Evolutionary conservation across 1,284 basidiomycete species (phyloP), one percentile per base, ranked within the genome.

Genomic region (Sanghuangporus sanghuang): DNA sequence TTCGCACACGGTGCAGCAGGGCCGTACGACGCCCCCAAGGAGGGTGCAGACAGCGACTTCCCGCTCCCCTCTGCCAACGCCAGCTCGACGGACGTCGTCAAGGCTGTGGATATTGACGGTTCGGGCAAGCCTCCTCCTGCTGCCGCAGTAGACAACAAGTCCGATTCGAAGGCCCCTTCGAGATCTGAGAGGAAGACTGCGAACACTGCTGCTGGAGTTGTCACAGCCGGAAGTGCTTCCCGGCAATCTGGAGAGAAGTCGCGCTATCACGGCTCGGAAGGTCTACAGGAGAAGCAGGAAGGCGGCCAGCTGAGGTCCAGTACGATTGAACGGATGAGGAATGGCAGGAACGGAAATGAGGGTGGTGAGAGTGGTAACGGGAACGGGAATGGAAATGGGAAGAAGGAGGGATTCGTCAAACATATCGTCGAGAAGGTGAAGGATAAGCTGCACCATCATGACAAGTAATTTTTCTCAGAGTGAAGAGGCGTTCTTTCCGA

Each of bases 41-140:
- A 32, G 3, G 59, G 59, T 8, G 36, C 59, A 21, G 59, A 61
- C 38, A 61, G 59, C 35, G 59, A 61, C 23, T 61, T 61, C 36
- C 49, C 49, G 3, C 49, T 61, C n/a, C 48, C 46, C 39, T 40
- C 56, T 32, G 39, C 11, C 12, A 9, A 44, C 18, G 53, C 32
- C 0, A 18, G 14, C 21, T 18, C 48, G 9, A 16, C 48, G 16
- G 16, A 12, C 11, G 53, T 55, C n/a, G 27, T 3, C 27, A 9
- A 32, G 2, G 46, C 57, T 2, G 40, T 35, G 7, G 57, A 44
- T 35, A 49, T 35, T 32, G 18, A n/a, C 35, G 59, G 44, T 6
- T 35, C 18, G 1, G 59, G n/a, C n/a, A 36, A 18, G 32, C 23
- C n/a, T 44, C 3, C 11, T 6, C 0, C 46, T 18, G 16, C 21